Conservation (phyloP, 2,329 filamentous ascomycete genomes). For the Neofusicoccum cordaticola region DNA sequence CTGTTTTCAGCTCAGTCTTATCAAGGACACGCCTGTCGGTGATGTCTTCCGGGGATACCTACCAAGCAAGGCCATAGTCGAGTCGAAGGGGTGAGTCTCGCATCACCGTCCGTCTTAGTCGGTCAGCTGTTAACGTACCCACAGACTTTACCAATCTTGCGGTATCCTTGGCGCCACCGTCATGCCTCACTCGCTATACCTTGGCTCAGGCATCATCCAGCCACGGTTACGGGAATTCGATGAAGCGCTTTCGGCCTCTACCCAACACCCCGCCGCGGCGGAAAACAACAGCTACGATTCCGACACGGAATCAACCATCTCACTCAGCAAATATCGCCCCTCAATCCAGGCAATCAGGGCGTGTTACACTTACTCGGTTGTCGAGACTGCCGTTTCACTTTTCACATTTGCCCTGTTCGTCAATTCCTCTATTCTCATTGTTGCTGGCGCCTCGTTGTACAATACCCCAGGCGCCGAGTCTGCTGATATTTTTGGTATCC, state of each 20-base stretch:
- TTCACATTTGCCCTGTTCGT: constrained; percentile 84
- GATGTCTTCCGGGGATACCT: constrained; percentile 55
- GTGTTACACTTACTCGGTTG: constrained; percentile 70
- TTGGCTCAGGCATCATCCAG: constrained; percentile 57
- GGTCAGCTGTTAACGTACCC: constrained; percentile 15
- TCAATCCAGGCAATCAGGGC: constrained; percentile 69
- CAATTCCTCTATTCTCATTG: constrained; percentile 78
- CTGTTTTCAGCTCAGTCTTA: constrained; percentile 55
- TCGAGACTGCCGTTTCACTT: constrained; percentile 68
- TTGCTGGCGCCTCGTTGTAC: constrained; percentile 69
- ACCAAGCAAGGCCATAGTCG: constrained; percentile 52
- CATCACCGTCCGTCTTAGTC: background rate
- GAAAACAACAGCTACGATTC: constrained; percentile 21
- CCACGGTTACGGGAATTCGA: constrained; percentile 44
- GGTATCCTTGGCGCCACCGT: constrained; percentile 74
- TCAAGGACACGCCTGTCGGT: constrained; percentile 48
- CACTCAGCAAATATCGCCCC: constrained; percentile 64
- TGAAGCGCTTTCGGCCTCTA: constrained; percentile 16
- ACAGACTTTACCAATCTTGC: constrained; percentile 60
- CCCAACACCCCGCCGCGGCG: constrained; percentile 8
- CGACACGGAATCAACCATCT: constrained; percentile 39
- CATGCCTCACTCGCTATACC: constrained; percentile 60
- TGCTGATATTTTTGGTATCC: constrained; percentile 81
- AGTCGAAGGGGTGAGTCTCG: constrained; percentile 48
- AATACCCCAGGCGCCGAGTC: constrained; percentile 52